Percentiles rank a stretch among this genome's conserved stretches.
Evolutionary conservation across 2,329 filamentous ascomycete genomes (phyloP).

Genomic region (Colletotrichum eleusines): DNA sequence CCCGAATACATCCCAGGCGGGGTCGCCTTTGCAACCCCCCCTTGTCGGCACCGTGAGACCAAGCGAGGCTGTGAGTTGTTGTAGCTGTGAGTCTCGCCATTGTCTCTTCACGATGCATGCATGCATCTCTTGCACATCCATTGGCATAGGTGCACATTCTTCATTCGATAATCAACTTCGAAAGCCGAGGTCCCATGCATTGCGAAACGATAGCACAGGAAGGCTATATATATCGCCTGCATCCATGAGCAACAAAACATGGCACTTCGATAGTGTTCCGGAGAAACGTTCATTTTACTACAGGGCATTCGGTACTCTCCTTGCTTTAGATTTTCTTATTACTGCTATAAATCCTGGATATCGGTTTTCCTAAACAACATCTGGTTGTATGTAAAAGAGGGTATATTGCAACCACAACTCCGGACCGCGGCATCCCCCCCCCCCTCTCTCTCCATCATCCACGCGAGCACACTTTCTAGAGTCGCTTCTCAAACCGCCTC

Average conservation of each 20-base stretch:
- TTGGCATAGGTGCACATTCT: not conserved
- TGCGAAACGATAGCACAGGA: not conserved
- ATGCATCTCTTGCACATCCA: not conserved
- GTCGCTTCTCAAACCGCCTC: not conserved
- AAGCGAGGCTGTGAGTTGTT: not conserved
- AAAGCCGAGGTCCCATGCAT: not conserved
- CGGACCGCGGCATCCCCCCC: not conserved
- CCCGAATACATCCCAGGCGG: slow-evolving; percentile 1
- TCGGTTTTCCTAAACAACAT: not conserved
- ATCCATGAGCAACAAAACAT: not conserved
- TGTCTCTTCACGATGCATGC: not conserved
- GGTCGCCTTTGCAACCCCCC: not conserved
- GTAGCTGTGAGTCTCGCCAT: not conserved
- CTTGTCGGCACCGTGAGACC: not conserved
- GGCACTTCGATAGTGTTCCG: not conserved
- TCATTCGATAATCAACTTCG: not conserved
- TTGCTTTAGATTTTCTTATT: not conserved
- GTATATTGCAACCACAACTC: slow-evolving; percentile 14
- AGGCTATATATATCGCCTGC: not conserved
- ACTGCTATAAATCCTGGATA: not conserved
- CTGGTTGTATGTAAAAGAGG: slow-evolving; percentile 11
- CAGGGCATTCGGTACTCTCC: not conserved
- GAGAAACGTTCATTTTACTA: not conserved
- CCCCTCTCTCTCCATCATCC: not conserved
- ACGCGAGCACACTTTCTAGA: too few species aligned